These are phyloP conservation scores for Melampsora occidentalis DNA, from an alignment of 1,284 basidiomycete genomes.

Conservation along the genomic window DNA sequence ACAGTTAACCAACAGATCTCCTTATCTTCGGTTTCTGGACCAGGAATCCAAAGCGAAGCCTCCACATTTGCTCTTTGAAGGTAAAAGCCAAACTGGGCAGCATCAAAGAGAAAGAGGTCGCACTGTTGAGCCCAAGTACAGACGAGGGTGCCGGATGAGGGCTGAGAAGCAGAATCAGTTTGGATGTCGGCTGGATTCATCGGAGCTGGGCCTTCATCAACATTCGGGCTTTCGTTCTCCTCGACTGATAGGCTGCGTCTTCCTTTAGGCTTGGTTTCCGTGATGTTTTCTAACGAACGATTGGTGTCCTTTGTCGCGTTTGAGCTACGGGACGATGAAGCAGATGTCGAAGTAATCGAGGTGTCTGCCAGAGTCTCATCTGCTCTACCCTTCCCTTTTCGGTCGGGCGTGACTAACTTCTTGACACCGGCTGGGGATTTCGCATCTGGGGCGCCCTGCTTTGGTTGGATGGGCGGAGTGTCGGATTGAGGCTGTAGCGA, in stretches of 20 bases:
- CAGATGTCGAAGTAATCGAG: neutral
- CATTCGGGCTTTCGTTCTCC: neutral
- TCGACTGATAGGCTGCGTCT: neutral
- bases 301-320: neutral
- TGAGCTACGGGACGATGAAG: neutral
- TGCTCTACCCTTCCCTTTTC: neutral
- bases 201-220: neutral
- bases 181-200: neutral
- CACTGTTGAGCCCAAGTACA: slow-evolving; percentile 17
- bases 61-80: neutral
- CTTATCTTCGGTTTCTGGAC: slow-evolving; percentile 12
- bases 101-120: slow-evolving; percentile 24
- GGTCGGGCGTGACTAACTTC: neutral
- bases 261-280: neutral
- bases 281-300: neutral
- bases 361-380: neutral
- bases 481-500: neutral
- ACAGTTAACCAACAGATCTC: slow-evolving; percentile 39
- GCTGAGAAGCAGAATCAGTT: neutral
- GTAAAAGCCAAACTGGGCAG: neutral
- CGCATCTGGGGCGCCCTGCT: neutral
- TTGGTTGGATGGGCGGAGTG: neutral
- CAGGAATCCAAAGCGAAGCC: slow-evolving; percentile 27
- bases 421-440: neutral
- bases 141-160: neutral